A percentile compares a stretch with the other conserved stretches of the same genome.
phyloP scores from a whole-genome alignment of 768 basidiomycete species.

The Chiua virens region DNA sequence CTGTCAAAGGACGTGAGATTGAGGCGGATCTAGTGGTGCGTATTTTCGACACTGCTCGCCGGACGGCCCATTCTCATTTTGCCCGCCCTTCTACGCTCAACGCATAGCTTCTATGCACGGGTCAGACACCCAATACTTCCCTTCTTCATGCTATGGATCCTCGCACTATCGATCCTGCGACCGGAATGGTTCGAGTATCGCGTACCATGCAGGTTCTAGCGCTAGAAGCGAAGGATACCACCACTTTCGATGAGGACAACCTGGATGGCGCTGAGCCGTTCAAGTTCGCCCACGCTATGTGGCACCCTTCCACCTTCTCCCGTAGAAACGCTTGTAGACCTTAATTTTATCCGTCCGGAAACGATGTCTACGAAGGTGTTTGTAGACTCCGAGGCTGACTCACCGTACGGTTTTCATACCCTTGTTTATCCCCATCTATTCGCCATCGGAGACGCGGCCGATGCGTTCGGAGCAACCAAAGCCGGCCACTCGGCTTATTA shows the following conservation, averaged over 20 bases:
- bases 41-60: background rate
- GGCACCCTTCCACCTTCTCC: constrained; percentile 9
- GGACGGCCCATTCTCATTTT: background rate
- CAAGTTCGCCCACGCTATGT: constrained; percentile 5
- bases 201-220: constrained; percentile 49
- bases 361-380: background rate
- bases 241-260: background rate
- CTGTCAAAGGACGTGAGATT: constrained; percentile 49
- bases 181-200: constrained; percentile 44
- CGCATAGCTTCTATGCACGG: constrained; percentile 56
- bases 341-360: background rate
- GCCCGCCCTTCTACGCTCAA: background rate
- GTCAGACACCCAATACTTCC: constrained; percentile 56
- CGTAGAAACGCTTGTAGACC: constrained; percentile 10
- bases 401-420: constrained; percentile 9
- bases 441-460: constrained; percentile 61
- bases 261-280: background rate
- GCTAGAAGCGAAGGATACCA: background rate
- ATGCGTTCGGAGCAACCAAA: constrained; percentile 62
- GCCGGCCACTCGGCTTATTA: constrained; percentile 59
- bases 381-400: background rate
- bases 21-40: constrained; percentile 53
- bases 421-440: constrained; percentile 53
- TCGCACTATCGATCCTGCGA: constrained; percentile 38
- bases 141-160: constrained; percentile 45